Evolutionary conservation across 345 rosid species (phyloP), one percentile per base, ranked within the genome.

Genomic region (Ceriops tagal): DNA sequence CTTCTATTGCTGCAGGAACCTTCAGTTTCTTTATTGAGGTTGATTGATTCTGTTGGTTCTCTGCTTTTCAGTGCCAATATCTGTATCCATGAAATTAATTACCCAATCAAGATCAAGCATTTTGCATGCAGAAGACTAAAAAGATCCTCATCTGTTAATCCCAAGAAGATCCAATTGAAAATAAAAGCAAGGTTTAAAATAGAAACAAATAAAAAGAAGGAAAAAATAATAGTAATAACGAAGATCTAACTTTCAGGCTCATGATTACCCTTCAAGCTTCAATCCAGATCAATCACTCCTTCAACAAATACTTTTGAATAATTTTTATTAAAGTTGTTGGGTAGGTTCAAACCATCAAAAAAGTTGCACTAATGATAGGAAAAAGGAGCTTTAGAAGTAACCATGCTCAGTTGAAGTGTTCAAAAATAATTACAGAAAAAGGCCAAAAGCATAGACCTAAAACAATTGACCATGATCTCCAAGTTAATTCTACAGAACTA

Each of bases 1-100:
- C 99, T 95, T 84, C 93, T 83, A 79, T 90, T 92, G 72, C 99
- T 92, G 78, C 92, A 84, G 16, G 91, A 92, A 18, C 96, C 98
- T 65, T 90, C 97, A 0, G 98, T 95, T 75, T 95, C 99, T 81
- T 92, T 95, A 76, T 92, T 95, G 53, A 92, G 88, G 73, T 95
- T 95, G 65, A 92, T 92, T 5, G 93, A 87, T 56, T 92, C 98
- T 6, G 92, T 83, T 51, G 92, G 86, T 71, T 90, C 99, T 81
- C 86, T 87, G 76, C 65, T 84, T 81, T 90, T 95, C 74, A 95
- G 80, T 71, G 93, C 89, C 97, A 87, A 46, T 74, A 95, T 83
- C 99, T 95, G 87, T 79, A 73, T 3, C 55, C 47, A 61, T 26
- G 16, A 55, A 58, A 61, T 30, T 9, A 55, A 62, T 31, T 32